Percentiles rank a stretch among this genome's conserved stretches.
phyloP scores from a whole-genome alignment of 1,284 basidiomycete genomes.

The Ganoderma sp. region DNA sequence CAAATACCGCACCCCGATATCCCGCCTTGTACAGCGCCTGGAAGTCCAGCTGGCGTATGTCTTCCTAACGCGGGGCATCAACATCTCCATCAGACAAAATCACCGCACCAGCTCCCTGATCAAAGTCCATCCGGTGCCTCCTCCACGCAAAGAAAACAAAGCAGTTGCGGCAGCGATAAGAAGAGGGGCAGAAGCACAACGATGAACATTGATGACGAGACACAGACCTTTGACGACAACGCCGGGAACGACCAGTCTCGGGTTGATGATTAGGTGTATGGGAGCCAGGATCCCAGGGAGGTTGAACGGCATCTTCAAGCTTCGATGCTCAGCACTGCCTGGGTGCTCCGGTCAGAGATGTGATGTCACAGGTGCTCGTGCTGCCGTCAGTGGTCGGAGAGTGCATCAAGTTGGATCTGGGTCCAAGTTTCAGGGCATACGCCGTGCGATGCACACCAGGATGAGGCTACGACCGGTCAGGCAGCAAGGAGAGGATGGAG shows the following conservation, averaged over 20 bases:
- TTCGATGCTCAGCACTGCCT: conserved; percentile 1
- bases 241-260: conserved; percentile 76
- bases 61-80: conserved; percentile 53
- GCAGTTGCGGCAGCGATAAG: neutral
- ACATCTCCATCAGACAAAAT: neutral
- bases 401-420: neutral
- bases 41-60: conserved; percentile 90
- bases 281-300: conserved; percentile 79
- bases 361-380: neutral
- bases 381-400: neutral
- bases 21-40: conserved; percentile 75
- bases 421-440: neutral
- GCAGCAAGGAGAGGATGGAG: neutral
- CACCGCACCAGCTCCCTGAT: neutral
- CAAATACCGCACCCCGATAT: conserved; percentile 88
- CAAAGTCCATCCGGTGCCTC: neutral
- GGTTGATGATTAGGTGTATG: conserved; percentile 75
- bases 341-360: neutral
- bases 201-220: neutral
- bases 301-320: conserved; percentile 76
- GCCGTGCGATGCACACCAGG: neutral
- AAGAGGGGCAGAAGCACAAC: neutral
- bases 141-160: neutral
- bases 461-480: neutral
- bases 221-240: conserved; percentile 73